Percentiles rank a stretch among this genome's conserved stretches.
Conservation (phyloP, 2,329 filamentous ascomycete genomes). For the Talaromyces albobiverticillius region DNA sequence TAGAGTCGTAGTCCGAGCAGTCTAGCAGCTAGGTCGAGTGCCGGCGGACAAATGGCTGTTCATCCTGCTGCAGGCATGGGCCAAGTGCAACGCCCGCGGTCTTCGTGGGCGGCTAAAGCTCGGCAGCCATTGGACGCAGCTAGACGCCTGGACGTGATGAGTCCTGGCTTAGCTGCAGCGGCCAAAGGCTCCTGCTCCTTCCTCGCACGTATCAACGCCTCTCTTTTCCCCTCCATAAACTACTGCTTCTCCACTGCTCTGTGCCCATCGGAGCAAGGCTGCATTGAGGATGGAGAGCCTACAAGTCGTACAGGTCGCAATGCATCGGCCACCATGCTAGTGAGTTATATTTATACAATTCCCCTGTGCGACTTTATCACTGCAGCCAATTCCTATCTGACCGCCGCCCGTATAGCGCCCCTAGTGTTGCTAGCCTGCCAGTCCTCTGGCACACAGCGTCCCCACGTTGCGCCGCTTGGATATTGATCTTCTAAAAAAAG, state of each 20-base stretch:
- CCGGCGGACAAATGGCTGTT: no score
- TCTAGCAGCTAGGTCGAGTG: no score
- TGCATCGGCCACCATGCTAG: background rate
- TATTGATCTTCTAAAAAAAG: constrained; percentile 11
- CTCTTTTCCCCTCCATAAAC: no score
- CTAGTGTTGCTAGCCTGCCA: constrained; percentile 3
- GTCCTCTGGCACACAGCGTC: constrained; percentile 9
- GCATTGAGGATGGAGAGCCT: no score
- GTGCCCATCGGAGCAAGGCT: no score
- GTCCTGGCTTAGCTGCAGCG: constrained; percentile 4
- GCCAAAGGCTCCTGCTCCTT: background rate
- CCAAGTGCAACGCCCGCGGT: no score
- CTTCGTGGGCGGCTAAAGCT: constrained; percentile 1
- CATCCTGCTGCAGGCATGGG: constrained; percentile 5
- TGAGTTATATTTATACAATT: constrained; percentile 7
- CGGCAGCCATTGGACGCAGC: background rate
- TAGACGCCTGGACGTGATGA: constrained; percentile 2
- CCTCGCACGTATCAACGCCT: constrained; percentile 6
- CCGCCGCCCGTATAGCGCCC: background rate
- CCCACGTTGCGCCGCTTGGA: constrained; percentile 1
- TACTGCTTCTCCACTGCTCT: no score
- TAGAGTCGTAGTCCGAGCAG: no score
- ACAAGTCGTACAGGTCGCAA: background rate
- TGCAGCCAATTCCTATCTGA: no score
- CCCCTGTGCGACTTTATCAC: background rate